Evolutionary conservation across 148 eudicot species (phyloP), one percentile per base, ranked within the genome.

Genomic region (Amaranthus palmeri): DNA sequence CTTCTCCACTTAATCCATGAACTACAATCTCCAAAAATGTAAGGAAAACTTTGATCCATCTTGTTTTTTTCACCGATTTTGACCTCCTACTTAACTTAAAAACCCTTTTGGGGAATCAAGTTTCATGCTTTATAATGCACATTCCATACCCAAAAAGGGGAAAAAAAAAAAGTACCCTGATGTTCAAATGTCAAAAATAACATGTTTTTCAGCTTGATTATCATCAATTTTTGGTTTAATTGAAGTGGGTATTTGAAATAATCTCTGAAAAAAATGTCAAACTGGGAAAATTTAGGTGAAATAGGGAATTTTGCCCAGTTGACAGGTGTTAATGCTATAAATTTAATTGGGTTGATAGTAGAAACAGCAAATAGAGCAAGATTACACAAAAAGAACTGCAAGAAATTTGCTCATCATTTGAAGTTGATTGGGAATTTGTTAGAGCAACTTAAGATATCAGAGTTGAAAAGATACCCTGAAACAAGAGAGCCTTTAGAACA

Each of bases 391-490:
- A 80, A 41, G 65, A 83, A 83, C 50, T 83, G 86, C 86, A 66
- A 54, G 66, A 70, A 80, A 41, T 77, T 83, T 54, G 86, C 86
- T 3, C 76, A 51, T 13, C 86, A 83, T 41, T 49, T 83, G 77
- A 83, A 77, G 61, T 57, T 83, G 69, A 80, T 83, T 15, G 86
- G 86, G 66, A 83, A 83, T 63, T 74, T 83, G 55, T 55, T 83
- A 73, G 83, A 80, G 79, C 76, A 80, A 44, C 74, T 83, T 43
- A 80, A 77, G 68, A 79, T 77, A 4, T 49, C 86, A 5, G 83
- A 83, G 67, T 56, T 83, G 54, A 83, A 65, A 68, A 83, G 61
- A 57, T 71, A 73, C 60, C 83, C 86, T 18, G 86, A 70, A 70
- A 83, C 83, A 8, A 60, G 79, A 61, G 86, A 83, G 55, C 86